A percentile compares a stretch with the other conserved stretches of the same genome.
These are phyloP conservation scores for Wickerhamiella infanticola DNA, from an alignment of 1,139 yeast genomes.

Conservation along the genomic window DNA sequence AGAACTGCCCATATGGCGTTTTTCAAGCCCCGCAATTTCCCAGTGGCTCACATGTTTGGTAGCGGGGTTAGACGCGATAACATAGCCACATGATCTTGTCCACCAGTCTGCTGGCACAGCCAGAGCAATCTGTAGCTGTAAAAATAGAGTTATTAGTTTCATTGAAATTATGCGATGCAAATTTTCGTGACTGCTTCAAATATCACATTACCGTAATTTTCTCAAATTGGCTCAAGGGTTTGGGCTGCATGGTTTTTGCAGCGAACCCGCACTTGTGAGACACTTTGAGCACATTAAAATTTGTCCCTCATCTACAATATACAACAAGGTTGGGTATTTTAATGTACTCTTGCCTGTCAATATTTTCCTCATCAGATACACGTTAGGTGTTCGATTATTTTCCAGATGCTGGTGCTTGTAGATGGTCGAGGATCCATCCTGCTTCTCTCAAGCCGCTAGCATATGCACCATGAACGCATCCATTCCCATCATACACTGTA, in stretches of 20 bases:
- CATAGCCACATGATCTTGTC: background rate
- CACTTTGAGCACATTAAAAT: too few relatives aligned
- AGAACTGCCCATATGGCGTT: background rate
- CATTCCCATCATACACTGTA: conserved; percentile 59
- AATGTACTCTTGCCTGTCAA: too few relatives aligned
- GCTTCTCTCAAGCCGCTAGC: conserved; percentile 36
- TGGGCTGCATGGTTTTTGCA: background rate
- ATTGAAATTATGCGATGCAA: too few relatives aligned
- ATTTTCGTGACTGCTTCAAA: too few relatives aligned
- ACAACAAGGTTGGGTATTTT: too few relatives aligned
- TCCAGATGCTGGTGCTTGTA: background rate
- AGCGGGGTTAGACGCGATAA: background rate
- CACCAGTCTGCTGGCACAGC: background rate
- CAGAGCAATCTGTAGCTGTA: background rate
- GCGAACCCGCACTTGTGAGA: too few relatives aligned
- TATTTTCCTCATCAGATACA: background rate
- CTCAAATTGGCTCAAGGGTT: background rate
- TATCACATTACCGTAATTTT: too few relatives aligned
- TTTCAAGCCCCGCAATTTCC: background rate
- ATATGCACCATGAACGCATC: conserved; percentile 84
- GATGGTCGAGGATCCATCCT: background rate
- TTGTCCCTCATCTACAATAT: too few relatives aligned
- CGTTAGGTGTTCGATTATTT: background rate
- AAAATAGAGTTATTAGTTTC: too few relatives aligned
- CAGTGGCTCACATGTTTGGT: background rate